Percentiles rank a stretch among this genome's conserved stretches.
These are phyloP conservation scores for Tritrichomonas foetus DNA, from an alignment of 208 protist species.

Conservation along the genomic window DNA sequence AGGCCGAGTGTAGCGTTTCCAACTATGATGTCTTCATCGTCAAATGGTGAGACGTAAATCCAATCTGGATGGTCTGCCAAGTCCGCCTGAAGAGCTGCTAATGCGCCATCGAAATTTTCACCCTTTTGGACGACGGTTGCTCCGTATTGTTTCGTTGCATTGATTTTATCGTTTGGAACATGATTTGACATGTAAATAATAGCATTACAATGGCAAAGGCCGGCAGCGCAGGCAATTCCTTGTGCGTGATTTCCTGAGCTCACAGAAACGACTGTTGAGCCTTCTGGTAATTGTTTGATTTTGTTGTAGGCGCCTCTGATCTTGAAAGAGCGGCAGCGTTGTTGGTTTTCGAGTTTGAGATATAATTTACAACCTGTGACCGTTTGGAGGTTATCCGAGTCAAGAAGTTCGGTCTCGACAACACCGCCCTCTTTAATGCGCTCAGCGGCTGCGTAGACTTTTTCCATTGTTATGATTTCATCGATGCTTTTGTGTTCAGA, in stretches of 20 bases:
- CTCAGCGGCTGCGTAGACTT: too few relatives aligned
- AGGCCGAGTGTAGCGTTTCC: constrained; percentile 64
- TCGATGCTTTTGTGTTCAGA: too few relatives aligned
- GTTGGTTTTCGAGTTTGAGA: constrained; percentile 64
- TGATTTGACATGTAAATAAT: constrained; percentile 75
- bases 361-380: constrained; percentile 43
- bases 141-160: constrained; percentile 49
- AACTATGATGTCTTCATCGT: constrained; percentile 75
- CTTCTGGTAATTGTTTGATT: constrained; percentile 57
- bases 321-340: constrained; percentile 66
- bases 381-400: constrained; percentile 44
- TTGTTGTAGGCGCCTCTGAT: constrained; percentile 67
- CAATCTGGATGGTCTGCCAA: constrained; percentile 62
- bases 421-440: too few relatives aligned
- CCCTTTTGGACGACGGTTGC: constrained; percentile 51
- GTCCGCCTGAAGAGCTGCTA: neutral
- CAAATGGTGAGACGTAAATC: constrained; percentile 75
- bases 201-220: constrained; percentile 54
- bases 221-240: constrained; percentile 71
- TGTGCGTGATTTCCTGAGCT: constrained; percentile 78
- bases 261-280: constrained; percentile 68
- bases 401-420: too few relatives aligned
- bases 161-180: constrained; percentile 68
- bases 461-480: too few relatives aligned
- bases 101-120: constrained; percentile 56